Evolutionary conservation across 352 stramenopile species (phyloP).

Genomic region (Phytophthora syringae): DNA sequence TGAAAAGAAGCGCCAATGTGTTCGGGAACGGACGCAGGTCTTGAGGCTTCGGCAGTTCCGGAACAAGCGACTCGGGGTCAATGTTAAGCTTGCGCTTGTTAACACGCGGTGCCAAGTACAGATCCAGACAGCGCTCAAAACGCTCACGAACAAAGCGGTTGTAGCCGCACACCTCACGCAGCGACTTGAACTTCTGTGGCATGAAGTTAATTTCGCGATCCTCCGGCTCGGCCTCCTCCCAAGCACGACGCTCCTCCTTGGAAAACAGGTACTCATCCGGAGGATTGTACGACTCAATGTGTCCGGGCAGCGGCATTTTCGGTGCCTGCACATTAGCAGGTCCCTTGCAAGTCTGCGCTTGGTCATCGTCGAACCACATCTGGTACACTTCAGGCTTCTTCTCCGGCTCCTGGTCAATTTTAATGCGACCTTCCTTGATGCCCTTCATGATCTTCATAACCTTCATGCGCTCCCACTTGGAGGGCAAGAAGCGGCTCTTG

Average conservation of each 20-base stretch:
- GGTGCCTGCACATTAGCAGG: constrained; percentile 97
- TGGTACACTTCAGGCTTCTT: constrained; percentile 92
- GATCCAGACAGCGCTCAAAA: constrained; percentile 99
- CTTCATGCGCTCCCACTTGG: constrained; percentile 98
- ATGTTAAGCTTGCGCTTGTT: constrained; percentile 98
- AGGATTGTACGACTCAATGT: constrained; percentile 99
- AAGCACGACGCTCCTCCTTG: constrained; percentile 96
- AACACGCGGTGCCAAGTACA: constrained; percentile 98
- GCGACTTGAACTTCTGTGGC: constrained; percentile 96
- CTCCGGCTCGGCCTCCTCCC: constrained; percentile 94
- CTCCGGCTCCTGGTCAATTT: constrained; percentile 91
- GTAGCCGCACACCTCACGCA: constrained; percentile 97
- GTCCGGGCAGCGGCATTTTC: constrained; percentile 97
- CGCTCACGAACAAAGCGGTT: constrained; percentile 96
- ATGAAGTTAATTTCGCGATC: constrained; percentile 98
- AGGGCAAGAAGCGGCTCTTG: constrained; percentile 96
- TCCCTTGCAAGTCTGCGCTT: constrained; percentile 90
- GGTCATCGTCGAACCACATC: constrained; percentile 94
- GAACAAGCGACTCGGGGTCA: constrained; percentile 96
- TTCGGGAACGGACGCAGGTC: constrained; percentile 99
- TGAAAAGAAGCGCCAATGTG: constrained; percentile 88
- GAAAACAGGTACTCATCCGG: constrained; percentile 99
- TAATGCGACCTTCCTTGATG: constrained; percentile 96
- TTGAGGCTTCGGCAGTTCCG: constrained; percentile 95
- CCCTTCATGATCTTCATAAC: constrained; percentile 97